phyloP scores from a whole-genome alignment of 331 rosid genomes.

The Quercus tomentella region DNA sequence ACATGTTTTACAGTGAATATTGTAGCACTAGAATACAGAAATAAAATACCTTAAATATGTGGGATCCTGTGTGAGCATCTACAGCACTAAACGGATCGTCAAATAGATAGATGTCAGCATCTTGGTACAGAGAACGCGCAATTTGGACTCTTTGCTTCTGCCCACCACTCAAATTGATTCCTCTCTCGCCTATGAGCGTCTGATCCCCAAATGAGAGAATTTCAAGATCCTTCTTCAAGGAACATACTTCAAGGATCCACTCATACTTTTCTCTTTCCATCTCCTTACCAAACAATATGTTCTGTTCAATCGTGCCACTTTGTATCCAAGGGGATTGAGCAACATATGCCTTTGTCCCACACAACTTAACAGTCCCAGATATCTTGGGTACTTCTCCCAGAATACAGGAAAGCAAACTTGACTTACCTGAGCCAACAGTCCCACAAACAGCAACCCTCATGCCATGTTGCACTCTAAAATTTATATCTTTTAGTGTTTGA shows the following conservation, averaged over 20 bases:
- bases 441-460: slow-evolving; percentile 83
- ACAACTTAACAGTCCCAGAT: slow-evolving; percentile 56
- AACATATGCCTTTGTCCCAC: slow-evolving; percentile 78
- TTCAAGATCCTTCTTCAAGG: slow-evolving; percentile 64
- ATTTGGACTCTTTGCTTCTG: slow-evolving; percentile 86
- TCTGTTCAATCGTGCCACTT: slow-evolving; percentile 74
- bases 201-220: slow-evolving; percentile 76
- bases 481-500: slow-evolving; percentile 51
- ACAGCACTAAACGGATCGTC: slow-evolving; percentile 93
- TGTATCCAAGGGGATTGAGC: slow-evolving; percentile 91
- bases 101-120: slow-evolving; percentile 69
- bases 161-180: slow-evolving; percentile 90
- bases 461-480: slow-evolving; percentile 45
- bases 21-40: background rate
- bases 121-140: slow-evolving; percentile 82
- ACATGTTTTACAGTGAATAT: background rate
- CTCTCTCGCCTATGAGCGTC: slow-evolving; percentile 78
- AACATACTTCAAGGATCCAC: slow-evolving; percentile 68
- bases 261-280: slow-evolving; percentile 72
- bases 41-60: slow-evolving; percentile 62
- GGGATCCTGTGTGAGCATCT: slow-evolving; percentile 92
- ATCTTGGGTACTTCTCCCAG: slow-evolving; percentile 74
- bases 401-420: slow-evolving; percentile 75
- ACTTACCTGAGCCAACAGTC: slow-evolving; percentile 86
- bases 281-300: slow-evolving; percentile 65